Conservation (phyloP, 257 asterid genomes). For the Euphrasia confusa region DNA sequence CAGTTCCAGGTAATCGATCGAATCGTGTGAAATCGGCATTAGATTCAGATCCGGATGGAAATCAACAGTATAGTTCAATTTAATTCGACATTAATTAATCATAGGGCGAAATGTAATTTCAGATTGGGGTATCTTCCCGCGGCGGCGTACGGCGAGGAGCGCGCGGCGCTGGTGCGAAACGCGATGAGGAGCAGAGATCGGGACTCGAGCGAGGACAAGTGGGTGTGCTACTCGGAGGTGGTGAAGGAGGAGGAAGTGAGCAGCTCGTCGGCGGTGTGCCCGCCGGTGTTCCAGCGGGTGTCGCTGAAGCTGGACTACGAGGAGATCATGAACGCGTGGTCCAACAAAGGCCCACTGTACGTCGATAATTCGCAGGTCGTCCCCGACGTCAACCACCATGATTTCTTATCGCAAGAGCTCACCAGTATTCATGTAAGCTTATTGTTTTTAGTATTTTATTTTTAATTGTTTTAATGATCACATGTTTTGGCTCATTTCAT, state of each 20-base stretch:
- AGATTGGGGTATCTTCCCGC: constrained; percentile 33
- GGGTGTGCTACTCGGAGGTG: constrained; percentile 84
- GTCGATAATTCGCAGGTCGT: constrained; percentile 54
- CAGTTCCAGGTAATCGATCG: constrained; percentile 28
- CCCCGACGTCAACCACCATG: constrained; percentile 51
- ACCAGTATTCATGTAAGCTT: constrained; percentile 35
- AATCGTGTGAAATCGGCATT: too few relatives aligned
- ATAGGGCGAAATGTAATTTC: not conserved
- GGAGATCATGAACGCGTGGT: constrained; percentile 82
- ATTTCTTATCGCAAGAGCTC: constrained; percentile 26
- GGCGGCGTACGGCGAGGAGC: constrained; percentile 40
- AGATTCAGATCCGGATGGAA: not conserved
- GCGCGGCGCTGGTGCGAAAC: constrained; percentile 63
- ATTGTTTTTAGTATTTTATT: not conserved
- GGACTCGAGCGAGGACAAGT: constrained; percentile 71
- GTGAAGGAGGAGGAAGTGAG: constrained; percentile 91
- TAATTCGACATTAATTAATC: not conserved
- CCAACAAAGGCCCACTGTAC: constrained; percentile 67
- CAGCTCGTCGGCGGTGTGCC: constrained; percentile 51
- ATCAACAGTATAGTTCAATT: not conserved
- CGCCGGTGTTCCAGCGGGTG: constrained; percentile 34
- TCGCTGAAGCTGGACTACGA: constrained; percentile 84
- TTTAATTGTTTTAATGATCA: not conserved
- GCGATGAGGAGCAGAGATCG: constrained; percentile 71
- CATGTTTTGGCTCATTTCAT: not conserved